These are phyloP conservation scores for Capsicum baccatum DNA, from an alignment of 257 asterid species.

Conservation along the genomic window DNA sequence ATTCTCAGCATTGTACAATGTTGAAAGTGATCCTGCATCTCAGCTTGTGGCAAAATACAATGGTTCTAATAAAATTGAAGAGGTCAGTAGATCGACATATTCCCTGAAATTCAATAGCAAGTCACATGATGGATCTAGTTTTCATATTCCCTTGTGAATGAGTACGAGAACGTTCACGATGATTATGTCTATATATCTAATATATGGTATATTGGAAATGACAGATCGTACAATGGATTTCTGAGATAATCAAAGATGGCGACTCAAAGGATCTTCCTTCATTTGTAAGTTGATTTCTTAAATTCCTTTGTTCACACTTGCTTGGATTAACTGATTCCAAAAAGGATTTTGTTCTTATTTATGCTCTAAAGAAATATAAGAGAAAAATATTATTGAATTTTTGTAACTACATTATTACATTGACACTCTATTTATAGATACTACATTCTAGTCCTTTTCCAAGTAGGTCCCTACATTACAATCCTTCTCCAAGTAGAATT, in stretches of 20 bases:
- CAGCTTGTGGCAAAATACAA: slow-evolving; percentile 91
- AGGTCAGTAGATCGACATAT: slow-evolving; percentile 51
- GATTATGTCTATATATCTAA: background rate
- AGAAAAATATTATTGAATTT: too few species aligned
- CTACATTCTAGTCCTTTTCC: too few species aligned
- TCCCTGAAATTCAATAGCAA: background rate
- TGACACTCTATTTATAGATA: too few species aligned
- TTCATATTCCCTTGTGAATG: background rate
- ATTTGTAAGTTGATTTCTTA: slow-evolving; percentile 66
- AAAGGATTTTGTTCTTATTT: background rate
- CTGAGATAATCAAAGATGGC: slow-evolving; percentile 81
- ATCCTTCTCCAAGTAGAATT: too few species aligned
- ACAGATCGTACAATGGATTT: slow-evolving; percentile 87
- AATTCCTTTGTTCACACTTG: background rate
- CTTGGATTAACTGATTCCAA: background rate
- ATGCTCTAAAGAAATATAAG: too few species aligned
- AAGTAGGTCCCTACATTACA: too few species aligned
- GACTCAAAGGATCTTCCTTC: slow-evolving; percentile 87
- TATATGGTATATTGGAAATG: slow-evolving; percentile 34
- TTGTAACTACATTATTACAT: too few species aligned
- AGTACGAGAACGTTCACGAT: slow-evolving; percentile 21
- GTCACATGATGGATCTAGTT: slow-evolving; percentile 17
- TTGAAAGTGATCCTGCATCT: slow-evolving; percentile 82
- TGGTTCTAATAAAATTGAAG: slow-evolving; percentile 72
- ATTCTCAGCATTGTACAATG: slow-evolving; percentile 60